phyloP scores from a whole-genome alignment of 306 rosid genomes.

The cucumber (Cucumis sativus) region Cucumber_9930_V3 NC_026660.2:24763501-24764000 shows the following conservation, averaged over 20 bases:
- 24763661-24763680: conserved; percentile 96
- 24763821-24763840: conserved; percentile 93
- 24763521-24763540: conserved; percentile 45
- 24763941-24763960: not conserved
- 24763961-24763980: not conserved
- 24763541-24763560: conserved; percentile 53
- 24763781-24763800: conserved; percentile 82
- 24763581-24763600: conserved; percentile 81
- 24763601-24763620: conserved; percentile 87
- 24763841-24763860: conserved; percentile 97
- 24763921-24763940: conserved; percentile 21
- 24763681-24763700: conserved; percentile 46
- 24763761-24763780: conserved; percentile 58
- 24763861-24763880: conserved; percentile 70
- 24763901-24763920: conserved; percentile 67
- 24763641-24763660: conserved; percentile 84
- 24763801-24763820: conserved; percentile 71
- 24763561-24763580: conserved; percentile 84
- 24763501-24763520: conserved; percentile 67
- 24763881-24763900: conserved; percentile 78
- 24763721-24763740: conserved; percentile 82
- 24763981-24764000: not conserved
- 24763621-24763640: conserved; percentile 91
- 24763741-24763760: conserved; percentile 49
- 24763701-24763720: conserved; percentile 71